Conservation (phyloP, 2,329 filamentous ascomycete species). For the Venturia aucupariae region DNA sequence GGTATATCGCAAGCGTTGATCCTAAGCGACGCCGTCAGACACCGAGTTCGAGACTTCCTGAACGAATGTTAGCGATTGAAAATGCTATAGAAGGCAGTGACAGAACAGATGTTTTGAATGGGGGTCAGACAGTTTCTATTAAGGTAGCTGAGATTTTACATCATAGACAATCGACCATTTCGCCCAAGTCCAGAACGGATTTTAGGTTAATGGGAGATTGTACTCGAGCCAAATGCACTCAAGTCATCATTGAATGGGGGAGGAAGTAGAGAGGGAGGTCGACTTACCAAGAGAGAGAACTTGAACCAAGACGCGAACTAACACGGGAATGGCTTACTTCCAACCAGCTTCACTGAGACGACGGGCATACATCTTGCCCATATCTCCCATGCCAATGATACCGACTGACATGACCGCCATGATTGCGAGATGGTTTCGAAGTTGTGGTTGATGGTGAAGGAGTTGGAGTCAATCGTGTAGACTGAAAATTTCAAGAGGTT, state of each 20-base stretch:
- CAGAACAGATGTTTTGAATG: neutral
- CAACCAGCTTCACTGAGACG: slow-evolving; percentile 84
- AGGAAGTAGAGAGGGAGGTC: slow-evolving; percentile 15
- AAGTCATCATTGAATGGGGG: slow-evolving; percentile 77
- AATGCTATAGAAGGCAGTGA: neutral
- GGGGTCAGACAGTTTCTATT: slow-evolving; percentile 69
- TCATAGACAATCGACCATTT: slow-evolving; percentile 71
- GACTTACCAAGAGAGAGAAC: slow-evolving; percentile 27
- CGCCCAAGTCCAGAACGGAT: slow-evolving; percentile 66
- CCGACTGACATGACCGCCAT: slow-evolving; percentile 65
- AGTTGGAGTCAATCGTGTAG: no score
- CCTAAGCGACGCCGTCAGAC: slow-evolving; percentile 42
- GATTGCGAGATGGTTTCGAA: neutral
- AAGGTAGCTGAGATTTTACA: slow-evolving; percentile 99
- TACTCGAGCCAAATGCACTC: slow-evolving; percentile 99
- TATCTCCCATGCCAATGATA: slow-evolving; percentile 98
- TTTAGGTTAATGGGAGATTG: slow-evolving; percentile 53
- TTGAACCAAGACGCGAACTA: neutral
- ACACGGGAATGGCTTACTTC: slow-evolving; percentile 58
- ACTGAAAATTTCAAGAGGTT: no score
- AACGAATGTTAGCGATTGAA: neutral
- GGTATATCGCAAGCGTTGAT: slow-evolving; percentile 90
- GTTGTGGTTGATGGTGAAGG: neutral
- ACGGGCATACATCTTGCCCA: slow-evolving; percentile 97
- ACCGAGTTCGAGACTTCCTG: neutral